Evolutionary conservation across 495 filamentous ascomycete genomes (phyloP), one percentile per base, ranked within the genome.

Genomic region (Penicillium coffeae): DNA sequence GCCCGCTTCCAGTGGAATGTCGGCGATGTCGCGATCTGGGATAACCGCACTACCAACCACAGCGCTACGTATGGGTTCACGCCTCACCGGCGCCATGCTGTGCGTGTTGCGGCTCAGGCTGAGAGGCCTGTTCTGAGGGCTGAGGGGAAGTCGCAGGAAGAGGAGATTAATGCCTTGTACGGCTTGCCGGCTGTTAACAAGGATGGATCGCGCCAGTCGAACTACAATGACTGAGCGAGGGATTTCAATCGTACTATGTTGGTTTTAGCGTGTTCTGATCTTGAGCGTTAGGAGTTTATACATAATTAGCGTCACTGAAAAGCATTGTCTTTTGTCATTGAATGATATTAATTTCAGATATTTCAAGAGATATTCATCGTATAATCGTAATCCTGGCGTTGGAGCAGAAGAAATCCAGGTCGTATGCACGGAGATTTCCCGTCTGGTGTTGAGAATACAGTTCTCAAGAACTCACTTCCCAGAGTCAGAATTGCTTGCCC

Each of bases 21-120:
- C 55, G 72, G 80, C 35, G 86, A 85, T 19, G 82, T 90, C 19
- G 84, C 85, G 1, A 68, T 90, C 47, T 89, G 87, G 87, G 87
- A 90, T 50, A 90, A 90, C 50, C 72, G 86, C 4, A 77, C 83
- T 10, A 75, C 69, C 41, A 84, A 80, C 41, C 81, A 85, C 52
- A 64, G 76, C 19, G 81, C 80, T 8, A 76, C 79, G 3, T 84
- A 80, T 49, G 81, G 80, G 4, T 84, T 84, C 58, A 69, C 76
- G 5, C 79, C 81, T 4, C 82, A 84, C 54, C 74, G 80, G 25
- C 73, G 82, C 18, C 82, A 85, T 63, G 81, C 77, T 13, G 72
- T 84, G 10, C 75, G 82, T n/a, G 82, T 85, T 5, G 73, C 77
- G 22, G 65, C 61, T 33, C 80, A 82, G 12, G 82, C 74, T 36